A percentile compares a stretch with the other conserved stretches of the same genome.
phyloP scores from a whole-genome alignment of 2,329 filamentous ascomycete genomes.

The Thyridium curvatum region DNA sequence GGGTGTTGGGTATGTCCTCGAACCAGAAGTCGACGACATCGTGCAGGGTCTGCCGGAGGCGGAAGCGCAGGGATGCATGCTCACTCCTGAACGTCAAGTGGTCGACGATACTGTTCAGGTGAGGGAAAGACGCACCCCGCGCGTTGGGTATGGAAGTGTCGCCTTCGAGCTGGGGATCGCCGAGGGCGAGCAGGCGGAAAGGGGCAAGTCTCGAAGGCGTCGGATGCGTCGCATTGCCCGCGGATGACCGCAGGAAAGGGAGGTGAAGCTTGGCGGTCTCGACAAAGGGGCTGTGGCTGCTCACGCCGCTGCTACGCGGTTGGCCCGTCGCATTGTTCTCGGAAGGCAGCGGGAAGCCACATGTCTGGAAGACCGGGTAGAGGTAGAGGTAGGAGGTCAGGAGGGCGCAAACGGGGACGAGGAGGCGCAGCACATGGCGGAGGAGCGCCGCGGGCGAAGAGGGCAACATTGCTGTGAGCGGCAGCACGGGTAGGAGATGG shows the following conservation, averaged over 20 bases:
- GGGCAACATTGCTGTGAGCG: constrained; percentile 41
- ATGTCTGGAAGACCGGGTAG: constrained; percentile 75
- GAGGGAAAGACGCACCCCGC: constrained; percentile 46
- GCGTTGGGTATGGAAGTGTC: constrained; percentile 71
- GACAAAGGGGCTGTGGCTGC: constrained; percentile 22
- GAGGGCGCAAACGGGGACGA: constrained; percentile 60
- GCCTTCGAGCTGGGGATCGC: constrained; percentile 90
- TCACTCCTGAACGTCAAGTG: constrained; percentile 40
- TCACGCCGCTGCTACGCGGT: constrained; percentile 3
- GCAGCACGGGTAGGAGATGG: constrained; percentile 19
- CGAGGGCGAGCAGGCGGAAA: constrained; percentile 81
- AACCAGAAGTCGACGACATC: constrained; percentile 55
- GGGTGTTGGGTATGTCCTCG: constrained; percentile 61
- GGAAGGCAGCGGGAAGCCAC: constrained; percentile 64
- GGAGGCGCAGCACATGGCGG: constrained; percentile 49
- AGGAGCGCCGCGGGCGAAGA: constrained; percentile 36
- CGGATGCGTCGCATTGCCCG: neutral
- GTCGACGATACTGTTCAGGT: constrained; percentile 38
- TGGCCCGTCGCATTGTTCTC: constrained; percentile 2
- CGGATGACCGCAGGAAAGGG: constrained; percentile 15
- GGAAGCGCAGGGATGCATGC: constrained; percentile 41
- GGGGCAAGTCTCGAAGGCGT: constrained; percentile 30
- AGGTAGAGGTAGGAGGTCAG: constrained; percentile 77
- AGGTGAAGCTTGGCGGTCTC: constrained; percentile 36
- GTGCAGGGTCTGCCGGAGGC: constrained; percentile 47